Evolutionary conservation across 2,329 filamentous ascomycete species (phyloP), one percentile per base, ranked within the genome.

Genomic region (Talaromyces rugulosus): DNA sequence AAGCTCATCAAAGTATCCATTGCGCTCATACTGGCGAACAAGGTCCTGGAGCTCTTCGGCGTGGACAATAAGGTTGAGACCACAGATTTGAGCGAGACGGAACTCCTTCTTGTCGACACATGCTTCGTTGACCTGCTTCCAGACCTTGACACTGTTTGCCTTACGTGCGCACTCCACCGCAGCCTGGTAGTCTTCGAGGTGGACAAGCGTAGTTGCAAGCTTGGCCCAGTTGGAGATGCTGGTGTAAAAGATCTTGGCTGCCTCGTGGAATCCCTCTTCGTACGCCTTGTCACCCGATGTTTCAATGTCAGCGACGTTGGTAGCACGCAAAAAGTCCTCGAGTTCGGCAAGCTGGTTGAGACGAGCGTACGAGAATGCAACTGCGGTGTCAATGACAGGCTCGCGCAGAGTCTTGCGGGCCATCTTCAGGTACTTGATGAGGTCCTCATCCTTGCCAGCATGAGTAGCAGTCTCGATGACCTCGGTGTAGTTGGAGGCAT

Each of bases 211-310:
- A 11, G 95, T 98, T 14, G 95, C 93, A 70, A 99, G 88, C 83
- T 99, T 99, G 61, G 94, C 94, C 95, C 95, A 99, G 85, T 99
- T 99, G 60, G 95, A 99, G 75, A 99, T 96, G 81, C 91, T 98
- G 61, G 87, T 92, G 82, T 88, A 99, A 85, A 98, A 99, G 73
- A 99, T 98, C 86, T 99, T 99, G 67, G 95, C 92, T 51, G 95
- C 95, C 82, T 98, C 90, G 72, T 95, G 94, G 72, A 91, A 88
- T 64, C 94, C 94, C 79, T 99, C 95, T 66, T 88, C 90, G 69
- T 96, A 98, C 27, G 95, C 94, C 83, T 97, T 97, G 84, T 99
- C 95, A 82, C 95, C 95, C 63, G 92, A 98, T 69, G 95, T 91
- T 75, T 99, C 95, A 59, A 98, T 85, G 75, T 99, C 93, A 59